phyloP scores from a whole-genome alignment of 345 rosid species.

The Tarenaya hassleriana region DNA sequence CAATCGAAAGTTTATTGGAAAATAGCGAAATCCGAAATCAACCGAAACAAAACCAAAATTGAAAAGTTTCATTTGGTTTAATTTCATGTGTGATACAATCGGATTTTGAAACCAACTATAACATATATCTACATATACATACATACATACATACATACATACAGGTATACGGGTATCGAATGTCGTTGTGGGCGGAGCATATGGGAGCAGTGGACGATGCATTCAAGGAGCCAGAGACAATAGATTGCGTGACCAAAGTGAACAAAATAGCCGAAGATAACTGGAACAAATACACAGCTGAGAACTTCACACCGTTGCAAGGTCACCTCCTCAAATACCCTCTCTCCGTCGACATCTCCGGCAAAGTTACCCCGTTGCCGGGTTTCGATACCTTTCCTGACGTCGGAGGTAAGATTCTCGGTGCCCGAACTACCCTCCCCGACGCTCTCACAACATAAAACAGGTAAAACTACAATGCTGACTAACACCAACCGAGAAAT shows the following conservation, averaged over 20 bases:
- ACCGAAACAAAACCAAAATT: too few species aligned
- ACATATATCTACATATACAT: too few species aligned
- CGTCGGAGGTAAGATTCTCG: slow-evolving; percentile 77
- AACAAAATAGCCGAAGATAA: slow-evolving; percentile 65
- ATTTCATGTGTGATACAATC: too few species aligned
- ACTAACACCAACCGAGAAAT: too few species aligned
- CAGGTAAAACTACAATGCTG: too few species aligned
- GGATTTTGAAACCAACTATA: too few species aligned
- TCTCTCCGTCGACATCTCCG: slow-evolving; percentile 38
- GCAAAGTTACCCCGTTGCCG: slow-evolving; percentile 49
- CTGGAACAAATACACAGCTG: slow-evolving; percentile 50
- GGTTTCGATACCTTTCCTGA: slow-evolving; percentile 71
- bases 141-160: not conserved
- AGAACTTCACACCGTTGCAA: slow-evolving; percentile 40
- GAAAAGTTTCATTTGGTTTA: too few species aligned
- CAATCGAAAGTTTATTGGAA: too few species aligned
- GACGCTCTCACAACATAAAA: slow-evolving; percentile 61
- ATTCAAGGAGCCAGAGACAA: slow-evolving; percentile 47
- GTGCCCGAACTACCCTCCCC: slow-evolving; percentile 60
- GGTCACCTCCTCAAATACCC: slow-evolving; percentile 80
- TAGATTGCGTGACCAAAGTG: slow-evolving; percentile 55
- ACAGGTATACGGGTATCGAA: slow-evolving; percentile 73
- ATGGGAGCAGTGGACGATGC: slow-evolving; percentile 38
- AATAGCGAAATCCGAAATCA: too few species aligned
- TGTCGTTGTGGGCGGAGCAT: slow-evolving; percentile 95